Evolutionary conservation across 129 eudicot genomes (phyloP), one percentile per base, ranked within the genome.

Genomic region (Flaveria robusta): DNA sequence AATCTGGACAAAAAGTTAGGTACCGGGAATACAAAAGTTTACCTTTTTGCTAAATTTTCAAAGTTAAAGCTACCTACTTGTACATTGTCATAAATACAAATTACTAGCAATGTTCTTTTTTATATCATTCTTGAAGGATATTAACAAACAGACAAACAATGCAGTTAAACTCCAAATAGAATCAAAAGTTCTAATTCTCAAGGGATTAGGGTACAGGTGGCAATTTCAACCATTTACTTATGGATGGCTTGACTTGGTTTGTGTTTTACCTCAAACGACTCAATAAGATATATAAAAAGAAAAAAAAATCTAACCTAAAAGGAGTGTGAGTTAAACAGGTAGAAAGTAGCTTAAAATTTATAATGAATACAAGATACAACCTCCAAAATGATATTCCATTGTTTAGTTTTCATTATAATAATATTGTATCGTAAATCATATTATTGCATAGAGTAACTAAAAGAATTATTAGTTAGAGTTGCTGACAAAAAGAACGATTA

Each of bases 91-190:
- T 27, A 23, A 56, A 23, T 16, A 56, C 71, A 78, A 5, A 46
- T 20, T 60, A 70, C 46, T 18, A 1, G 19, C 15, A 5, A 2
- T 19, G 26, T 45, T 58, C 68, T 26, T n/a, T 46, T 15, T 77
- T 26, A n/a, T 1, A 66, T 26, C 56, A 50, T 79, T 34, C 71
- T 22, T 60, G 29, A 62, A 63, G 73, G 73, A 26, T 46, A 79
- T n/a, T 51, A 34, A 51, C 19, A 51, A 47, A 66, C 5, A 51
- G 14, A 49, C 66, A 37, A 39, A 39, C 56, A 19, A 9, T 26
- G 37, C 26, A 49, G 55, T 12, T 71, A 15, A 24, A 26, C 2
- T 74, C 49, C 0, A 72, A 24, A 69, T 58, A 15, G 27, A 56
- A 56, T 59, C 47, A 74, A 42, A 58, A 41, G 68, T 73, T 13